A percentile compares a stretch with the other conserved stretches of the same genome.
Evolutionary conservation across 2,329 filamentous ascomycete genomes (phyloP).

Genomic region (Fusarium euwallaceae): DNA sequence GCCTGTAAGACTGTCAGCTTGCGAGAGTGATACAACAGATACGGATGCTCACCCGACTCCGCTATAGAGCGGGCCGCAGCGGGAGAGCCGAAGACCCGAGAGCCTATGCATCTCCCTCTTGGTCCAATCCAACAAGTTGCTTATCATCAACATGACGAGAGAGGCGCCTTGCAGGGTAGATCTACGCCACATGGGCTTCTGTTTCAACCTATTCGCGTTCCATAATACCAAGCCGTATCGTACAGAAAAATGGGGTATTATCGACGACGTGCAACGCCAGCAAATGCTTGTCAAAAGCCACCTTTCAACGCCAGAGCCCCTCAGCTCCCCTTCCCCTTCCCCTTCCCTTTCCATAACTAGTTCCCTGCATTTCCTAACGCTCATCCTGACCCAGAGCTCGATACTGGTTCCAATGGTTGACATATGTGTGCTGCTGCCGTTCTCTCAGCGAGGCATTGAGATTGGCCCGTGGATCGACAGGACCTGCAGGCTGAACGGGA

Average conservation of each 20-base stretch:
- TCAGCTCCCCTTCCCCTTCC: not conserved
- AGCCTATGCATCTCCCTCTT: not conserved
- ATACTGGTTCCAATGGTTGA: constrained; percentile 57
- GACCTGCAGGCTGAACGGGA: constrained; percentile 26
- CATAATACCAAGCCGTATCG: constrained; percentile 29
- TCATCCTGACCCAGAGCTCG: constrained; percentile 32
- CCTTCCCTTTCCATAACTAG: constrained; percentile 2
- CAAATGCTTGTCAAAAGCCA: constrained; percentile 38
- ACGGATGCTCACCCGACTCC: constrained; percentile 26
- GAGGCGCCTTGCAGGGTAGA: constrained; percentile 32
- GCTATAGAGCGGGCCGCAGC: constrained; percentile 23
- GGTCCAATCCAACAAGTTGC: constrained; percentile 21
- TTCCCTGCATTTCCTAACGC: not conserved
- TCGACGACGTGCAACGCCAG: constrained; percentile 39
- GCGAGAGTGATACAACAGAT: constrained; percentile 19
- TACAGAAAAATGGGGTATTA: constrained; percentile 39
- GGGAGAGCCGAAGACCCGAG: constrained; percentile 29
- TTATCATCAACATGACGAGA: constrained; percentile 20
- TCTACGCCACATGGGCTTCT: constrained; percentile 32
- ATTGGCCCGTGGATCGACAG: constrained; percentile 52
- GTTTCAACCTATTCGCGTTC: constrained; percentile 36
- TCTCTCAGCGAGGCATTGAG: constrained; percentile 51
- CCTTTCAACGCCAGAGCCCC: constrained; percentile 3
- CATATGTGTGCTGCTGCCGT: constrained; percentile 47
- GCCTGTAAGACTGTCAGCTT: constrained; percentile 20